Conservation (phyloP, 2,329 filamentous ascomycete genomes). For the Huntiella abstrusa region DNA sequence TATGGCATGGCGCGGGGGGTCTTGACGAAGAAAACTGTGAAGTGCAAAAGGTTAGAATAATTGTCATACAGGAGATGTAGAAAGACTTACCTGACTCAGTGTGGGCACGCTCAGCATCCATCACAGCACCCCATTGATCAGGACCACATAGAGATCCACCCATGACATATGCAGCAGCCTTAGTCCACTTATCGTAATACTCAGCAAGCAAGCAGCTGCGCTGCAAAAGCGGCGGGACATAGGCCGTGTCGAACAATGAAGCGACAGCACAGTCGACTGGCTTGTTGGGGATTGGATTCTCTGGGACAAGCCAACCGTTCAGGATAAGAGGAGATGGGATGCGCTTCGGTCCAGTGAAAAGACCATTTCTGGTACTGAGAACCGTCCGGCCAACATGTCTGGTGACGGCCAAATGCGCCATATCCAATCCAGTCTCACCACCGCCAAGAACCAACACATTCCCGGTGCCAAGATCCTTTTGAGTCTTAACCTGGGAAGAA, state of each 20-base stretch:
- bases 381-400: constrained; percentile 23
- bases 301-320: constrained; percentile 1
- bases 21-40: constrained; percentile 25
- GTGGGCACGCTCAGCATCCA: constrained; percentile 21
- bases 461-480: constrained; percentile 23
- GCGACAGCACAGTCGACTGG: constrained; percentile 28
- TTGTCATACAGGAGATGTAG: not conserved
- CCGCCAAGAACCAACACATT: constrained; percentile 25
- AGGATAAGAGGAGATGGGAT: constrained; percentile 3
- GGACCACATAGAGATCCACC: constrained; percentile 27
- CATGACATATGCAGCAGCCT: constrained; percentile 23
- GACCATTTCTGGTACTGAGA: constrained; percentile 27
- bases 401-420: constrained; percentile 26
- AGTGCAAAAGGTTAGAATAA: not conserved
- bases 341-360: constrained; percentile 27
- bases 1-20: constrained; percentile 25
- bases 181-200: constrained; percentile 28
- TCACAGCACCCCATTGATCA: constrained; percentile 29
- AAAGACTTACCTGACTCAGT: constrained; percentile 18
- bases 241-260: constrained; percentile 32
- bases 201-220: constrained; percentile 24
- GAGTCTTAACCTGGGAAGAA: constrained; percentile 24
- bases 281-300: constrained; percentile 19
- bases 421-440: constrained; percentile 28
- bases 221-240: constrained; percentile 27